Conservation (phyloP, 2,329 filamentous ascomycete genomes). For the Gnomoniopsis smithogilvyi region DNA sequence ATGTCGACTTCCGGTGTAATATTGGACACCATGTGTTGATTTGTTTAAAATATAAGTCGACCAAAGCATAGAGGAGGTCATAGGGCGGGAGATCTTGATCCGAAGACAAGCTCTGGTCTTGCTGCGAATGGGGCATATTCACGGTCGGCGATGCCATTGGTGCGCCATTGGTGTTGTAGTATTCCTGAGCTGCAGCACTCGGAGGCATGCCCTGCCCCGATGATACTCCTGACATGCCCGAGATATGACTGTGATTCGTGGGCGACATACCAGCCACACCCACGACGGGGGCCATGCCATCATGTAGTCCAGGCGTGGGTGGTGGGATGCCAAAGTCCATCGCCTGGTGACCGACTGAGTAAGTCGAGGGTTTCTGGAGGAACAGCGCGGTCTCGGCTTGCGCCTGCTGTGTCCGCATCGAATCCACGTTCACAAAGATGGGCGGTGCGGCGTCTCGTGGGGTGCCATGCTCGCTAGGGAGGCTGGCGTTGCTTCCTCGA, state of each 20-base stretch:
- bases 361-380: constrained; percentile 55
- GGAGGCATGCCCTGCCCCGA: constrained; percentile 29
- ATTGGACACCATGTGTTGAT: constrained; percentile 87
- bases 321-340: constrained; percentile 49
- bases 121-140: constrained; percentile 46
- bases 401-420: constrained; percentile 46
- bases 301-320: constrained; percentile 44
- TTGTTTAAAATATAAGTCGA: constrained; percentile 76
- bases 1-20: constrained; percentile 76
- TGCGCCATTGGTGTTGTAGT: constrained; percentile 38
- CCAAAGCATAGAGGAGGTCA: constrained; percentile 68
- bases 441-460: constrained; percentile 42
- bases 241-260: constrained; percentile 30
- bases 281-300: constrained; percentile 45
- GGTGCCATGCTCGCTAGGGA: constrained; percentile 55
- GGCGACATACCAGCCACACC: constrained; percentile 38
- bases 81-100: constrained; percentile 73
- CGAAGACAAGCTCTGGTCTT: constrained; percentile 34
- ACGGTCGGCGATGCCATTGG: constrained; percentile 58
- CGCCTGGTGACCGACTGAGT: constrained; percentile 42
- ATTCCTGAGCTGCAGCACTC: constrained; percentile 44
- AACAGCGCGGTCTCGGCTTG: constrained; percentile 56
- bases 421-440: constrained; percentile 49
- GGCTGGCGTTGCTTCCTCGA: constrained; percentile 47
- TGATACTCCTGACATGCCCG: constrained; percentile 21